Percentiles rank a stretch among this genome's conserved stretches.
phyloP scores from a whole-genome alignment of 495 filamentous ascomycete species.

The Stereocaulon alpinum region DNA sequence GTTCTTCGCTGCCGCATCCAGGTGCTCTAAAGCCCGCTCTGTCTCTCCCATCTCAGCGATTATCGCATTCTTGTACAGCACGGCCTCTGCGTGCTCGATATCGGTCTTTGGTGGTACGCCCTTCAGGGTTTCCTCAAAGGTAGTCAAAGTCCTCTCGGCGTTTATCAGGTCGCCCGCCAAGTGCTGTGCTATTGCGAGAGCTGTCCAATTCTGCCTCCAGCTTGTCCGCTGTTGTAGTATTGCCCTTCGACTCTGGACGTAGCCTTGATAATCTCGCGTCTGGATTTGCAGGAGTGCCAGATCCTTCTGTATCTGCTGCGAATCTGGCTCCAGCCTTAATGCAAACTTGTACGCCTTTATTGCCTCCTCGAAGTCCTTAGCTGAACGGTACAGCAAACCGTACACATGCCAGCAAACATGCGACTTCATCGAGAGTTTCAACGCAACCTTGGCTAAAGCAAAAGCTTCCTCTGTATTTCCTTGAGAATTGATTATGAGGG shows the following conservation, averaged over 20 bases:
- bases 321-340: conserved; percentile 82
- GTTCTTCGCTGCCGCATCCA: conserved; percentile 64
- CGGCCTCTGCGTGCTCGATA: conserved; percentile 89
- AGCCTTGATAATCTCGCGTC: conserved; percentile 92
- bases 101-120: conserved; percentile 62
- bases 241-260: conserved; percentile 69
- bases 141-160: conserved; percentile 83
- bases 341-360: conserved; percentile 98
- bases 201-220: conserved; percentile 89
- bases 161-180: conserved; percentile 70
- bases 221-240: conserved; percentile 78
- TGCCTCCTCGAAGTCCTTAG: conserved; percentile 96
- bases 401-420: conserved; percentile 99
- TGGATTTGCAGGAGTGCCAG: conserved; percentile 88
- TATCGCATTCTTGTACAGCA: conserved; percentile 89
- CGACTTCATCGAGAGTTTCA: conserved; percentile 93
- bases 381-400: conserved; percentile 81
- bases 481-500: conserved; percentile 83
- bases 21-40: conserved; percentile 73
- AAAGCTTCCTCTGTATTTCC: conserved; percentile 91
- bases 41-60: conserved; percentile 79
- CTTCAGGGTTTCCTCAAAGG: conserved; percentile 88
- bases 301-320: conserved; percentile 86
- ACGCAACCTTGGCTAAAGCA: conserved; percentile 76
- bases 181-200: conserved; percentile 84